A percentile compares a stretch with the other conserved stretches of the same genome.
Evolutionary conservation across 2,329 filamentous ascomycete genomes (phyloP).

Genomic region (Penicillium sp.): DNA sequence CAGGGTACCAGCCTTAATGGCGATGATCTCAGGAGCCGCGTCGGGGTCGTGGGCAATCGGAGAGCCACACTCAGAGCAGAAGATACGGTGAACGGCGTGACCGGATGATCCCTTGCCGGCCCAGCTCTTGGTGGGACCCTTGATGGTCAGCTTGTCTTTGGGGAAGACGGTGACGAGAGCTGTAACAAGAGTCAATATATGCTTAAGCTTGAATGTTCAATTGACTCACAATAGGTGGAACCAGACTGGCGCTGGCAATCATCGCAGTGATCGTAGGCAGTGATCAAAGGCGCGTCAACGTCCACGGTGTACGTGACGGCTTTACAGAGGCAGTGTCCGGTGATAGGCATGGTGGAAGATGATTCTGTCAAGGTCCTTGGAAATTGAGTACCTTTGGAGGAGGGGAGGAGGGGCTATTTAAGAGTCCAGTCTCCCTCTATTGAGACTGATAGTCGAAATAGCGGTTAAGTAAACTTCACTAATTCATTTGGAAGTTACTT

Average conservation of each 20-base stretch:
- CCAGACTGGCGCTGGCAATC: conserved; percentile 68
- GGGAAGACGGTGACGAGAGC: conserved; percentile 62
- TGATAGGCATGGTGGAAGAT: conserved; percentile 57
- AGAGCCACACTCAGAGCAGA: conserved; percentile 66
- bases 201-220: neutral
- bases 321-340: conserved; percentile 68
- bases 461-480: neutral
- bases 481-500: neutral
- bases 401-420: conserved; percentile 15
- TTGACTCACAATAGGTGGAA: conserved; percentile 59
- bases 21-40: conserved; percentile 66
- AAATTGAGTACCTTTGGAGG: conserved; percentile 16
- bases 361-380: conserved; percentile 25
- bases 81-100: conserved; percentile 62
- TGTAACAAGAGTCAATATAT: conserved; percentile 29
- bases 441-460: neutral
- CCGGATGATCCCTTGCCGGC: conserved; percentile 59
- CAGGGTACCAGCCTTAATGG: conserved; percentile 64
- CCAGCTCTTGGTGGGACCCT: conserved; percentile 63
- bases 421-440: neutral
- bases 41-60: conserved; percentile 69
- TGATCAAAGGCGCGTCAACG: conserved; percentile 37
- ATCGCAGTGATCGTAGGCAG: conserved; percentile 68
- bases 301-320: conserved; percentile 65
- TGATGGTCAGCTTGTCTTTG: conserved; percentile 62